phyloP scores from a whole-genome alignment of 2,329 filamentous ascomycete genomes.

The Curvularia eragrostidis region DNA sequence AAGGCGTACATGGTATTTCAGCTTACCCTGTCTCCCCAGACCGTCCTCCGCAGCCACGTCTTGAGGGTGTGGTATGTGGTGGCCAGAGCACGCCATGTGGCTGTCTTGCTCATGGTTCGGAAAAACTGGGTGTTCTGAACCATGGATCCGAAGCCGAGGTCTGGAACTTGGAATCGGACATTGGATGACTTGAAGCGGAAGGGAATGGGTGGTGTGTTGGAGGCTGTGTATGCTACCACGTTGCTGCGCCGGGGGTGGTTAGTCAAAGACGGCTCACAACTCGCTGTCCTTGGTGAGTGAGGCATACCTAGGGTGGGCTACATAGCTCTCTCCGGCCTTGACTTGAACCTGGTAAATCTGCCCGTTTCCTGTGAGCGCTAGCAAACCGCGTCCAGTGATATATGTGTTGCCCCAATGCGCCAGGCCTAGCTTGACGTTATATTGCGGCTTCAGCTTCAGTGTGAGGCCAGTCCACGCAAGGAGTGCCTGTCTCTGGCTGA shows the following conservation, averaged over 20 bases:
- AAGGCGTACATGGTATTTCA: background rate
- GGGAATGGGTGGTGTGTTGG: constrained; percentile 74
- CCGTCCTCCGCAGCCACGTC: constrained; percentile 78
- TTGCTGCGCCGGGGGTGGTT: constrained; percentile 62
- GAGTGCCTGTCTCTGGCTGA: constrained; percentile 84
- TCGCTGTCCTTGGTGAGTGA: background rate
- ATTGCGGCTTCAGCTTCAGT: constrained; percentile 73
- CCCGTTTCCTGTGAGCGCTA: constrained; percentile 83
- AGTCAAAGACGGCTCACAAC: constrained; percentile 2
- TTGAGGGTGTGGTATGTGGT: constrained; percentile 71
- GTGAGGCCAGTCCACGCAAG: constrained; percentile 97
- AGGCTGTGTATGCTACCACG: constrained; percentile 87
- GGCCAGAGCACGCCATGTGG: constrained; percentile 73
- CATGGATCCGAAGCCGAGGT: constrained; percentile 65
- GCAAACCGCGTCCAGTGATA: constrained; percentile 84
- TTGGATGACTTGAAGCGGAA: constrained; percentile 84
- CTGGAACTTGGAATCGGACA: constrained; percentile 79
- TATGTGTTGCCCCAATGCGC: constrained; percentile 92
- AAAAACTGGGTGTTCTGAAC: constrained; percentile 77
- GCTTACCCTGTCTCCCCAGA: constrained; percentile 85
- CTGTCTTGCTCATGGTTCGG: constrained; percentile 72
- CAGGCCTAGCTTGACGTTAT: constrained; percentile 76
- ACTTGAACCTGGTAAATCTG: constrained; percentile 88
- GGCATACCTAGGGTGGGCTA: constrained; percentile 76
- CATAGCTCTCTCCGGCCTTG: constrained; percentile 83